Conservation (phyloP, 805 yeast species). For the Middelhovenomyces tepae region DNA sequence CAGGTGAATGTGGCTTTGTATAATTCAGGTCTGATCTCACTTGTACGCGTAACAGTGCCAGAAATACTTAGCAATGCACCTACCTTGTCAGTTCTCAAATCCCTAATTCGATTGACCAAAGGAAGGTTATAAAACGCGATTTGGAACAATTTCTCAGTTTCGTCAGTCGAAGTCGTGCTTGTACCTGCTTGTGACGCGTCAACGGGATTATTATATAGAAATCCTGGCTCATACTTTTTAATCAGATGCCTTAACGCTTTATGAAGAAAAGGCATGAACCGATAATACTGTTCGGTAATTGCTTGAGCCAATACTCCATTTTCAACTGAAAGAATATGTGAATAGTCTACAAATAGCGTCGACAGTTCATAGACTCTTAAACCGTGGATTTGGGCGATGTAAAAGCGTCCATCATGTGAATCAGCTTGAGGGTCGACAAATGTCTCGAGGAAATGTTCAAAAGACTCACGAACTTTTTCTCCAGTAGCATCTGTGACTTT, state of each 20-base stretch:
- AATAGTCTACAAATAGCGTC: slow-evolving; percentile 78
- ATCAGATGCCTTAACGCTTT: slow-evolving; percentile 67
- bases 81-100: slow-evolving; percentile 78
- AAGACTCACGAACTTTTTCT: slow-evolving; percentile 85
- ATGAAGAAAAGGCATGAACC: slow-evolving; percentile 79
- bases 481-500: slow-evolving; percentile 88
- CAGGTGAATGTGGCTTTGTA: slow-evolving; percentile 82
- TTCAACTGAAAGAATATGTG: slow-evolving; percentile 64
- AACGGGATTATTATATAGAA: slow-evolving; percentile 34
- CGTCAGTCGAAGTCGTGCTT: slow-evolving; percentile 26
- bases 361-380: slow-evolving; percentile 68
- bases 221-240: slow-evolving; percentile 63
- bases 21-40: slow-evolving; percentile 93
- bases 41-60: slow-evolving; percentile 93
- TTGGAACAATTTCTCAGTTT: slow-evolving; percentile 71
- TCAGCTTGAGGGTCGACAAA: slow-evolving; percentile 37
- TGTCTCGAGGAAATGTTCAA: slow-evolving; percentile 72
- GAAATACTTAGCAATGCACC: slow-evolving; percentile 78
- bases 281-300: slow-evolving; percentile 80
- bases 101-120: slow-evolving; percentile 74
- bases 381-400: slow-evolving; percentile 70
- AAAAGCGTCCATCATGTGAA: slow-evolving; percentile 44
- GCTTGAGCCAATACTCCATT: slow-evolving; percentile 80
- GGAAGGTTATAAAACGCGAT: slow-evolving; percentile 85
- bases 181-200: slow-evolving; percentile 24